Base-by-base conservation (phyloP, 208 protist species). In the Acanthamoeba rhysodes region DNA sequence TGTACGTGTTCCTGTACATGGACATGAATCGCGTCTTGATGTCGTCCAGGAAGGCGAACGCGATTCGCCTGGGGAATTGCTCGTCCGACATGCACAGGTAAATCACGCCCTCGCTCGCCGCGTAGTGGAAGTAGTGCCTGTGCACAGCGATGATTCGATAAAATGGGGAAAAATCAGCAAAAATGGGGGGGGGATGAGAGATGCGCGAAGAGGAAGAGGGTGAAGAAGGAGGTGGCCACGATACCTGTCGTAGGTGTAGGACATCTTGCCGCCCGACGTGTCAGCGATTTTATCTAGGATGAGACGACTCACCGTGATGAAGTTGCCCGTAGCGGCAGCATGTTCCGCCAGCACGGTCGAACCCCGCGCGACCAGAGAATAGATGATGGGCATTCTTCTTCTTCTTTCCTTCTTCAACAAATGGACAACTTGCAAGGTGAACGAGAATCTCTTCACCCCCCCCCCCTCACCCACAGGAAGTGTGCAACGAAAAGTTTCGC, bases 51-150 rank as follows among this genome's bases (percentile, higher is more conserved):
- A 98, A 98, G 45, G 95, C 88, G 80, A 98, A 98, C 37, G 98
- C 95, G 72, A 98, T 96, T 50, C 97, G 95, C 45, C 94, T 66
- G 64, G 93, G 96, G 91, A 98, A 98, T 22, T 96, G 91, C 90
- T 98, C 95, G 72, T 98, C 97, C 22, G 97, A 95, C 97, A 98
- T 98, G 95, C 98, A 98, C 24, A 98, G 45, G 88, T 97, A 98
- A 6, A 96, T 97, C 20, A 98, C 64, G 16, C 96, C 95, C 45
- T 98, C 96, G 45, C 94, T 59, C 22, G 97, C 96, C 68, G 97
- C 80, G 94, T 98, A 98, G 95, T 98, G 98, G 95, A 98, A 98
- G 68, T 97, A 95, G 96, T 98, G 97, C 68, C 97, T 98, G 85
- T 22, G 9, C 22, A n/a, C 14, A 68, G 20, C 29, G 18, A 87